These are phyloP conservation scores for Rubia yunnanensis DNA, from an alignment of 257 asterid genomes.

Conservation along the genomic window DNA sequence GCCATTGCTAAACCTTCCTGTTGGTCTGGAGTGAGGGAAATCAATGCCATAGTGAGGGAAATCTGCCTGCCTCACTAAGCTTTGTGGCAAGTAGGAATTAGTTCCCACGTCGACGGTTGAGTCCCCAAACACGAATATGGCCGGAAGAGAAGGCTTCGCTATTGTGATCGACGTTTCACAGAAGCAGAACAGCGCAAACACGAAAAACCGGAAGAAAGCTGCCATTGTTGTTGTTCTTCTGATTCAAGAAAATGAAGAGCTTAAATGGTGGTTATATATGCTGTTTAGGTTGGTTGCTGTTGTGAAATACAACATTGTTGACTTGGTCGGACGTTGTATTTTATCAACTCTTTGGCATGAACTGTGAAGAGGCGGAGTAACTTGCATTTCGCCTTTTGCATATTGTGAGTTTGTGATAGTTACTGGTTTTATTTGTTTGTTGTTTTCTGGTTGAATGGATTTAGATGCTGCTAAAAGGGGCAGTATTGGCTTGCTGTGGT, in stretches of 20 bases:
- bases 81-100: slow-evolving; percentile 28
- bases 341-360: background rate
- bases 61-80: slow-evolving; percentile 29
- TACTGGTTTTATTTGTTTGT: background rate
- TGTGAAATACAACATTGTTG: background rate
- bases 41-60: slow-evolving; percentile 51
- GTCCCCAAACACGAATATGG: slow-evolving; percentile 57
- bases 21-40: slow-evolving; percentile 45
- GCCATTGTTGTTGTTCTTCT: background rate
- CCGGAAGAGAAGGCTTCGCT: slow-evolving; percentile 15
- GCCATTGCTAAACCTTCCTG: slow-evolving; percentile 83
- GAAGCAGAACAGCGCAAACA: background rate
- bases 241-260: background rate
- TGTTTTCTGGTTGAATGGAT: background rate
- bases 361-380: too few relatives aligned
- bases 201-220: background rate
- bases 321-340: background rate
- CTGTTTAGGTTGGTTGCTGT: background rate
- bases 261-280: background rate
- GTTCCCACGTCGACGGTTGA: slow-evolving; percentile 87
- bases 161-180: too few relatives aligned
- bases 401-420: background rate
- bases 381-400: too few relatives aligned
- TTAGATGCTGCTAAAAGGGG: background rate
- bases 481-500: too few relatives aligned